Evolutionary conservation across 495 filamentous ascomycete species (phyloP).

Genomic region (Aspergillus mulundensis): DNA sequence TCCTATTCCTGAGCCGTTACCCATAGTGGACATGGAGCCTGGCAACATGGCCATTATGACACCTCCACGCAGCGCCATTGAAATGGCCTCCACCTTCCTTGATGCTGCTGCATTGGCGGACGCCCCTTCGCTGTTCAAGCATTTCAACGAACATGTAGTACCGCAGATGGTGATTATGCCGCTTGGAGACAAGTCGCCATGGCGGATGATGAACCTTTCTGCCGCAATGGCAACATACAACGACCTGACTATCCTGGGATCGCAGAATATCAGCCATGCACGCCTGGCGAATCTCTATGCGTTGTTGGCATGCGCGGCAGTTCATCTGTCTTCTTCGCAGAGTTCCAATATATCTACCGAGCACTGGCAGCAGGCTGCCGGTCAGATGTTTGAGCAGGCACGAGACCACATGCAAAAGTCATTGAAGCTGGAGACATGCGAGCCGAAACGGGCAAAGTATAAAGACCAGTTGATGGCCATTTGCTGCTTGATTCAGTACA

Average conservation of each 20-base stretch:
- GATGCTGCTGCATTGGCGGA: slow-evolving; percentile 20
- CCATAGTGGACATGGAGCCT: not conserved
- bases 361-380: slow-evolving; percentile 25
- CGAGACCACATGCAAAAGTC: slow-evolving; percentile 33
- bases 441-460: slow-evolving; percentile 34
- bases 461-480: slow-evolving; percentile 41
- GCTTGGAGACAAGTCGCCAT: slow-evolving; percentile 29
- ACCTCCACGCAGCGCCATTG: not conserved
- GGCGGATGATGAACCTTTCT: slow-evolving; percentile 31
- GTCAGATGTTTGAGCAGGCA: slow-evolving; percentile 26
- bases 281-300: slow-evolving; percentile 30
- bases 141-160: slow-evolving; percentile 33
- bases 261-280: slow-evolving; percentile 28
- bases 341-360: slow-evolving; percentile 13
- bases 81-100: not conserved
- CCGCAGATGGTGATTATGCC: slow-evolving; percentile 32
- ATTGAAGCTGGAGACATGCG: slow-evolving; percentile 24
- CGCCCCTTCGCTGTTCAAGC: slow-evolving; percentile 26
- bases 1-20: too few relatives aligned
- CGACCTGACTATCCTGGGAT: slow-evolving; percentile 29
- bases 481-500: slow-evolving; percentile 29
- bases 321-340: slow-evolving; percentile 19
- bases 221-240: slow-evolving; percentile 29
- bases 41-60: not conserved
- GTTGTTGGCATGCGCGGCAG: slow-evolving; percentile 30